These are phyloP conservation scores for Lentithecium fluviatile DNA, from an alignment of 495 filamentous ascomycete genomes.

Conservation along the genomic window DNA sequence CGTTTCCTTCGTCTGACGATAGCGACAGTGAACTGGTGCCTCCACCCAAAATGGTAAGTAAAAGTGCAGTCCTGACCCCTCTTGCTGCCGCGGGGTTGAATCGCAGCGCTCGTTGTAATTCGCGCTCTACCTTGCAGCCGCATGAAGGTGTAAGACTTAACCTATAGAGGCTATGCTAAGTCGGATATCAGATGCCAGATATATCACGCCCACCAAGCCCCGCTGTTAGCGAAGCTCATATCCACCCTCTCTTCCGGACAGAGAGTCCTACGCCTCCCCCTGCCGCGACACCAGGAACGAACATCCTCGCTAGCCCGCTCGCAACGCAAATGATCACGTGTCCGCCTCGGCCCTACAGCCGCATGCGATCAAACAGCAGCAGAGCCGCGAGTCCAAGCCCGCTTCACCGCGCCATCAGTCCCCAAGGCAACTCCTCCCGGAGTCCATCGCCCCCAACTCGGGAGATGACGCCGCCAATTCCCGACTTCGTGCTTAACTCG, in stretches of 20 bases:
- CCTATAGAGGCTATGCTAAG: too few species aligned
- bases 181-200: background rate
- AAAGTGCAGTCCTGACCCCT: too few species aligned
- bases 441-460: conserved; percentile 28
- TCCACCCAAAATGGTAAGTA: conserved; percentile 20
- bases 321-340: conserved; percentile 64
- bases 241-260: conserved; percentile 81
- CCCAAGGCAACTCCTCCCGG: conserved; percentile 34
- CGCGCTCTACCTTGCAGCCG: too few species aligned
- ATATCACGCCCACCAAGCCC: conserved; percentile 36
- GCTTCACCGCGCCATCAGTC: conserved; percentile 44
- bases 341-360: conserved; percentile 53
- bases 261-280: conserved; percentile 71
- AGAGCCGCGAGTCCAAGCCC: conserved; percentile 56
- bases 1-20: conserved; percentile 5
- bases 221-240: conserved; percentile 64
- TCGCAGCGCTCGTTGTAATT: too few species aligned
- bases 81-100: too few species aligned
- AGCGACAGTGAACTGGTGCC: conserved; percentile 4
- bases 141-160: too few species aligned
- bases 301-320: conserved; percentile 68
- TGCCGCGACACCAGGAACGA: conserved; percentile 63
- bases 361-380: conserved; percentile 64
- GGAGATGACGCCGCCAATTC: conserved; percentile 57
- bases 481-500: conserved; percentile 56